Percentiles rank a stretch among this genome's conserved stretches.
Evolutionary conservation across 176 grass and related monocot species (phyloP).

Genomic region (Triticum timopheevii): DNA sequence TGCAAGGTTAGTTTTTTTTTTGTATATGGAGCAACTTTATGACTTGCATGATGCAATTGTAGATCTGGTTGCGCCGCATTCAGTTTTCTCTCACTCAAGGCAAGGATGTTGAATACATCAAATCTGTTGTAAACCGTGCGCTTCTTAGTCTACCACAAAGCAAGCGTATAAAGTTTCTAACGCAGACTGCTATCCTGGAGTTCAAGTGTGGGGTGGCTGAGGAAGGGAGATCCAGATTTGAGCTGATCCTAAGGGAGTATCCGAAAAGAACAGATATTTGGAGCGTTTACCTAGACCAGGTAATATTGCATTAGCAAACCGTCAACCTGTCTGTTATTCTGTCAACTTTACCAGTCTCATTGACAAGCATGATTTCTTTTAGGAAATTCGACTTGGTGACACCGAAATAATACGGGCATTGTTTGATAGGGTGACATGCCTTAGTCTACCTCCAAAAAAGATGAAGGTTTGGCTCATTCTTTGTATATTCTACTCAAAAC

Average conservation of each 20-base stretch:
- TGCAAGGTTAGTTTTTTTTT: conserved; percentile 69
- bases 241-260: conserved; percentile 80
- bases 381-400: conserved; percentile 85
- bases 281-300: conserved; percentile 98
- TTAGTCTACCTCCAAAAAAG: conserved; percentile 93
- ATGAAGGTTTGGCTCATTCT: conserved; percentile 65
- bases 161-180: conserved; percentile 85
- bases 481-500: background rate
- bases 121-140: conserved; percentile 69
- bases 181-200: conserved; percentile 80
- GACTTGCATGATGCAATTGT: conserved; percentile 29
- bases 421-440: conserved; percentile 78
- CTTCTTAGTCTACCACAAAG: conserved; percentile 78
- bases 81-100: conserved; percentile 68
- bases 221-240: conserved; percentile 90
- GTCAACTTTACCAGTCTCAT: background rate
- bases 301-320: conserved; percentile 39
- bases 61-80: conserved; percentile 79
- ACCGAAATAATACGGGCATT: conserved; percentile 62
- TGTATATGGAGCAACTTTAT: conserved; percentile 20
- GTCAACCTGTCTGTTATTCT: conserved; percentile 16
- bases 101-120: conserved; percentile 59
- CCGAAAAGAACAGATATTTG: conserved; percentile 94
- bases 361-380: conserved; percentile 27
- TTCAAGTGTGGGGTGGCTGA: conserved; percentile 80